Evolutionary conservation across 345 rosid genomes (phyloP).

Genomic region (Dimocarpus longan): DNA sequence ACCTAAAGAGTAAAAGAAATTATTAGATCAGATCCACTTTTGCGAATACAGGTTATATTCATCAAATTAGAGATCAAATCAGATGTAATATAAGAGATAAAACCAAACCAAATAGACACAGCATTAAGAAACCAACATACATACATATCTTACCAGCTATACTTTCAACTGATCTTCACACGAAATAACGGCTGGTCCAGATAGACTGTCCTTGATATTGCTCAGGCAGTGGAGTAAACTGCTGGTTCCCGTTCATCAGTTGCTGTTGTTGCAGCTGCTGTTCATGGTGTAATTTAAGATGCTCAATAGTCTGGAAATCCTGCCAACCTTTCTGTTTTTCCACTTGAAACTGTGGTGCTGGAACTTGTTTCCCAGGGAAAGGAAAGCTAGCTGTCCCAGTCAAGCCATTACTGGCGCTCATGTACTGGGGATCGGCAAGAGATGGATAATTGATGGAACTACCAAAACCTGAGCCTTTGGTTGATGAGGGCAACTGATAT

Average conservation of each 20-base stretch:
- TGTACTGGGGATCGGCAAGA: conserved; percentile 50
- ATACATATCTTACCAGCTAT: conserved; percentile 45
- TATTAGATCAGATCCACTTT: conserved; percentile 5
- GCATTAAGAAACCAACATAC: not conserved
- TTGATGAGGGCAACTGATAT: conserved; percentile 64
- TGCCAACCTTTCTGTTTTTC: conserved; percentile 60
- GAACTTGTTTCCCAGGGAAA: conserved; percentile 81
- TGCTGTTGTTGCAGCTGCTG: conserved; percentile 57
- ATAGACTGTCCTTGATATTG: conserved; percentile 81
- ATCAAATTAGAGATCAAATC: not conserved
- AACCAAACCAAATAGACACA: conserved; percentile 9
- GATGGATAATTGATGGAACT: conserved; percentile 44
- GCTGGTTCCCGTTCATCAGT: conserved; percentile 54
- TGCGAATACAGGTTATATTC: not conserved
- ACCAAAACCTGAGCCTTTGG: conserved; percentile 45
- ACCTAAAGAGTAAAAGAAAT: conserved; percentile 37
- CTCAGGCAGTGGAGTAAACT: conserved; percentile 62
- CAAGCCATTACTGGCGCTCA: conserved; percentile 50
- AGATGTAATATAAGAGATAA: not conserved
- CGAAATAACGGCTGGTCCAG: conserved; percentile 75
- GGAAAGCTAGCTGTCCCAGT: conserved; percentile 68
- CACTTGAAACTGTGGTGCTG: conserved; percentile 46
- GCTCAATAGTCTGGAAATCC: conserved; percentile 48
- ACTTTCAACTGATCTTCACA: conserved; percentile 70
- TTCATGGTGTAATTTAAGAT: conserved; percentile 47